These are phyloP conservation scores for Annulohypoxylon stygium DNA, from an alignment of 495 filamentous ascomycete genomes.

Conservation along the genomic window DNA sequence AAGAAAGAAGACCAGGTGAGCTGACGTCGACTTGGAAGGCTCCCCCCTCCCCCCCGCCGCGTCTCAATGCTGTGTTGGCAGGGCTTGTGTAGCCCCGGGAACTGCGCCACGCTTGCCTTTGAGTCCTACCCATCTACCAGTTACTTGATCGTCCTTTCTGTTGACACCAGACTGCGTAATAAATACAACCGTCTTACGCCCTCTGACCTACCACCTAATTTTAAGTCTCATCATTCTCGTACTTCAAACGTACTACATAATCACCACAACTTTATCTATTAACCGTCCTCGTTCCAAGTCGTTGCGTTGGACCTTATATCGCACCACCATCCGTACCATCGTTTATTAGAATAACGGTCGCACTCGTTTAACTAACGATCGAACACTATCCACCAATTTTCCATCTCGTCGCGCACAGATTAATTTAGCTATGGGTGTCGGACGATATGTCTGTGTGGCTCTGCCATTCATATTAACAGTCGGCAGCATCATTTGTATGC, in stretches of 20 bases:
- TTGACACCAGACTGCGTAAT: constrained; percentile 36
- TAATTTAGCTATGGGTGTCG: constrained; percentile 70
- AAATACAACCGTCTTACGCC: constrained; percentile 47
- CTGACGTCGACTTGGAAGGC: constrained; percentile 38
- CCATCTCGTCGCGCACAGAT: constrained; percentile 8
- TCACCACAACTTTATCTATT: constrained; percentile 37
- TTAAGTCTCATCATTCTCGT: constrained; percentile 18
- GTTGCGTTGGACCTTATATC: constrained; percentile 21
- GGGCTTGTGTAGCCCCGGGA: constrained; percentile 37
- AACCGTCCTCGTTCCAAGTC: constrained; percentile 15
- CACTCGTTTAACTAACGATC: constrained; percentile 28
- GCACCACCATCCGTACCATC: constrained; percentile 2
- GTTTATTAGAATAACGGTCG: constrained; percentile 21
- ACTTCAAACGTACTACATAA: background rate
- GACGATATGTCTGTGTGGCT: constrained; percentile 83
- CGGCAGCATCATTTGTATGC: constrained; percentile 76
- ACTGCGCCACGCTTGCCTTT: constrained; percentile 46
- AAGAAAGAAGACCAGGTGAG: constrained; percentile 29
- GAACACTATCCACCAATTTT: background rate
- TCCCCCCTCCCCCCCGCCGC: constrained; percentile 15
- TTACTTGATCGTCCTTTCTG: constrained; percentile 8
- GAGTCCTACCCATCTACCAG: constrained; percentile 10
- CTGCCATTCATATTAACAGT: constrained; percentile 81
- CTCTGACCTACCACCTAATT: constrained; percentile 19
- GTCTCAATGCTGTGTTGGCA: constrained; percentile 40